Conservation (phyloP, 2,329 filamentous ascomycete genomes). For the Plectosphaerella plurivora region DNA sequence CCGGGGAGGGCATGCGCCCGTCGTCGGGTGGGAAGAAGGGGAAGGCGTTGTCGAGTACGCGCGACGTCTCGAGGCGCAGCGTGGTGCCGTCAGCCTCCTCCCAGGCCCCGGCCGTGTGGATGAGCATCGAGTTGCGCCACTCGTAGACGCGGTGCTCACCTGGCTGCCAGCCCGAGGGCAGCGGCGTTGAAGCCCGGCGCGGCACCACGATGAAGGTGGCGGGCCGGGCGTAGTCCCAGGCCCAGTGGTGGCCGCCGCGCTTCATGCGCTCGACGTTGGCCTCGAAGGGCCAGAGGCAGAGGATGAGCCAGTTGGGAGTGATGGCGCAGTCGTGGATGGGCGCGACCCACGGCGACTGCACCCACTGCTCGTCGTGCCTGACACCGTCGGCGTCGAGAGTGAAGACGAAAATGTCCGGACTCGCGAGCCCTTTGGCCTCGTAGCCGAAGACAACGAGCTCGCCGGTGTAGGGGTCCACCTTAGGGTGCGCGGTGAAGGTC, state of each 20-base stretch:
- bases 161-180: constrained; percentile 15
- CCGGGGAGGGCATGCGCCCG: constrained; percentile 15
- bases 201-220: not conserved
- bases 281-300: not conserved
- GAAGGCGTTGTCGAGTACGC: constrained; percentile 1
- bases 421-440: constrained; percentile 34
- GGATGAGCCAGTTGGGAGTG: constrained; percentile 31
- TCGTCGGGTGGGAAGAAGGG: constrained; percentile 5
- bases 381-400: constrained; percentile 21
- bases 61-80: not conserved
- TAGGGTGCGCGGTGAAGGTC: constrained; percentile 38
- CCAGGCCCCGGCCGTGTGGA: constrained; percentile 1
- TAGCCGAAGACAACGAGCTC: constrained; percentile 37
- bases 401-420: constrained; percentile 31
- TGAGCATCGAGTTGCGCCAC: not conserved
- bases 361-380: constrained; percentile 25
- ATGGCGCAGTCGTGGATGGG: constrained; percentile 38
- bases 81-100: not conserved
- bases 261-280: constrained; percentile 17
- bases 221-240: constrained; percentile 20
- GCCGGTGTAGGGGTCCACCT: constrained; percentile 32
- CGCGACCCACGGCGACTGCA: constrained; percentile 25
- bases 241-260: constrained; percentile 32
- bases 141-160: constrained; percentile 13
- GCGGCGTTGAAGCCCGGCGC: not conserved